Evolutionary conservation across 176 grass and related monocot species (phyloP).

Genomic region (Juncus effusus): DNA sequence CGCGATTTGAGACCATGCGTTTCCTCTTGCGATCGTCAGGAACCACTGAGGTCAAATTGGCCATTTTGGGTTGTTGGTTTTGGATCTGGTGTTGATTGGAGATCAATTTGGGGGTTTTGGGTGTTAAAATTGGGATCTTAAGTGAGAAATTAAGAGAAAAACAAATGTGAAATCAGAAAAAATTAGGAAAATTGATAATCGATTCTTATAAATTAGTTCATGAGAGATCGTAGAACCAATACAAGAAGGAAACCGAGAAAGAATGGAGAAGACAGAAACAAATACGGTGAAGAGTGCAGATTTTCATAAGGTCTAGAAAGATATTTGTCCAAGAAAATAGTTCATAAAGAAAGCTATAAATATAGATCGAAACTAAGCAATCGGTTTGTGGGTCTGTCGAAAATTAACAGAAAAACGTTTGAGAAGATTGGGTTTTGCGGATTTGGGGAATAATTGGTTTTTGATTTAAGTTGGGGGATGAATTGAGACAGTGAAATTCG

Average conservation of each 20-base stretch:
- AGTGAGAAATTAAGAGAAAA: background rate
- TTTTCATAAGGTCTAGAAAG: constrained; percentile 22
- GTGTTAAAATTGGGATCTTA: background rate
- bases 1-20: constrained; percentile 50
- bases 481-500: background rate
- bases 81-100: background rate
- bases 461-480: background rate
- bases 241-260: constrained; percentile 31
- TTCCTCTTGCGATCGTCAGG: constrained; percentile 35
- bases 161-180: background rate
- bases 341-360: constrained; percentile 10
- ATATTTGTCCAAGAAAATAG: too few species aligned
- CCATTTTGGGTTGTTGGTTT: constrained; percentile 3
- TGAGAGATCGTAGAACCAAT: constrained; percentile 33
- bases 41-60: background rate
- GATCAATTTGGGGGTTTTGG: background rate
- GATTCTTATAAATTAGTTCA: constrained; percentile 6
- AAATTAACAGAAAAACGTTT: background rate
- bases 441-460: constrained; percentile 5
- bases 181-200: background rate
- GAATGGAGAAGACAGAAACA: constrained; percentile 19
- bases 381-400: background rate
- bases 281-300: constrained; percentile 20
- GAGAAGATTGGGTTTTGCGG: background rate
- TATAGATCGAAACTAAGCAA: background rate